Conservation (phyloP, 352 stramenopile genomes). For the Pelagophyceae sp. region DNA sequence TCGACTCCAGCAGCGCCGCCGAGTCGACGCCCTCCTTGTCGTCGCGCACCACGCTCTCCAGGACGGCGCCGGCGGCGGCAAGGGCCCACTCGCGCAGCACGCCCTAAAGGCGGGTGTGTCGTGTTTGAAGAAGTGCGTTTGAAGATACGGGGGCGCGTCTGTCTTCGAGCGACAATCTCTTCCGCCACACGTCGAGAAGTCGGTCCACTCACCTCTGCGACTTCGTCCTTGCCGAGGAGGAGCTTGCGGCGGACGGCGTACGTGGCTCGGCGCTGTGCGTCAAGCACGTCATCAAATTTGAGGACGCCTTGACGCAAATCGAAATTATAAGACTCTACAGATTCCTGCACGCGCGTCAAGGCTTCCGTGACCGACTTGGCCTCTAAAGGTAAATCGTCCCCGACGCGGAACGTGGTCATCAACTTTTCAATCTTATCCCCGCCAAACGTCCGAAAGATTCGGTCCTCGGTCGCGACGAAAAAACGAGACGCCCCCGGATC, state of each 20-base stretch:
- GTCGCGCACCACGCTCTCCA: too few relatives aligned
- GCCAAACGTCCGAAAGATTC: slow-evolving; percentile 68
- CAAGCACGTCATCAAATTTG: slow-evolving; percentile 60
- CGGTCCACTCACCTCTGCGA: too few relatives aligned
- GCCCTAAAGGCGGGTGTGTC: neutral
- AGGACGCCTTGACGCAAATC: slow-evolving; percentile 60
- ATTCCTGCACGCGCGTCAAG: slow-evolving; percentile 58
- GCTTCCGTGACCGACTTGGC: slow-evolving; percentile 56
- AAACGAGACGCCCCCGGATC: slow-evolving; percentile 64
- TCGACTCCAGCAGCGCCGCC: slow-evolving; percentile 17
- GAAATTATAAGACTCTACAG: slow-evolving; percentile 61
- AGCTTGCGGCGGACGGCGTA: slow-evolving; percentile 46
- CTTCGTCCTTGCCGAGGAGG: slow-evolving; percentile 36
- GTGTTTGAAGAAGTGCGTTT: too few relatives aligned
- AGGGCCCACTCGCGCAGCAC: slow-evolving; percentile 13
- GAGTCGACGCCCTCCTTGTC: too few relatives aligned
- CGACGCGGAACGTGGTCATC: slow-evolving; percentile 63
- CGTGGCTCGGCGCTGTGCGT: slow-evolving; percentile 50
- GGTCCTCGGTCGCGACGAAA: slow-evolving; percentile 67
- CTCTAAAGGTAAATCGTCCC: slow-evolving; percentile 67
- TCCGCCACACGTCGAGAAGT: too few relatives aligned
- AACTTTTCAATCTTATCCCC: slow-evolving; percentile 55
- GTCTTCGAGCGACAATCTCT: slow-evolving; percentile 15
- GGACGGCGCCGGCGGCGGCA: slow-evolving; percentile 4
- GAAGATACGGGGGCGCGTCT: too few relatives aligned